Percentiles rank a stretch among this genome's conserved stretches.
Conservation (phyloP, 1,284 basidiomycete genomes). For the Ganoderma lucidum region DNA sequence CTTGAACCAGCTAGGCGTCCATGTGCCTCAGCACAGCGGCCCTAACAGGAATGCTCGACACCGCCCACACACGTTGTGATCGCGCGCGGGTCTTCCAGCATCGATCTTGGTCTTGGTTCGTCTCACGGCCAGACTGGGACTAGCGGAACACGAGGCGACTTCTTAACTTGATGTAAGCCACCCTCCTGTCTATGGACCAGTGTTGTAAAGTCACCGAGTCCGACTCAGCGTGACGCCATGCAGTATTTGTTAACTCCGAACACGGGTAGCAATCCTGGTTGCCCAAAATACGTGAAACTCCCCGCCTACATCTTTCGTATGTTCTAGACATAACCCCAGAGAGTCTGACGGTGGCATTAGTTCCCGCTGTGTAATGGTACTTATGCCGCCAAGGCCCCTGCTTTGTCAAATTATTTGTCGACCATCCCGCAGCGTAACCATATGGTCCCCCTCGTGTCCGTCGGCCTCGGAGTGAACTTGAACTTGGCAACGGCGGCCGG, state of each 20-base stretch:
- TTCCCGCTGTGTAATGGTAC: neutral
- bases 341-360: neutral
- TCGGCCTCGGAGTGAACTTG: neutral
- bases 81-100: neutral
- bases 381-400: neutral
- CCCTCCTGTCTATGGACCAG: neutral
- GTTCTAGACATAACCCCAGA: neutral
- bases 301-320: neutral
- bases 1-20: constrained; percentile 1
- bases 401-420: neutral
- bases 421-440: neutral
- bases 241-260: neutral
- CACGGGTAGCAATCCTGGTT: neutral
- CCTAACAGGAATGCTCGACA: neutral
- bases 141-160: constrained; percentile 28
- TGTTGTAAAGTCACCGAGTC: neutral
- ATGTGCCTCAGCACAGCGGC: constrained; percentile 18
- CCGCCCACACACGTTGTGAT: constrained; percentile 12
- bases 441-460: neutral
- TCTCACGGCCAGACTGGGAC: constrained; percentile 16
- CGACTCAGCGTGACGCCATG: neutral
- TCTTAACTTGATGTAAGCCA: neutral
- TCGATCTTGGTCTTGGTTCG: neutral
- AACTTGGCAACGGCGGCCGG: neutral
- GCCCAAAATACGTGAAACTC: constrained; percentile 8